Conservation (phyloP, 1,284 basidiomycete genomes). For the Leccinum solheimii region DNA sequence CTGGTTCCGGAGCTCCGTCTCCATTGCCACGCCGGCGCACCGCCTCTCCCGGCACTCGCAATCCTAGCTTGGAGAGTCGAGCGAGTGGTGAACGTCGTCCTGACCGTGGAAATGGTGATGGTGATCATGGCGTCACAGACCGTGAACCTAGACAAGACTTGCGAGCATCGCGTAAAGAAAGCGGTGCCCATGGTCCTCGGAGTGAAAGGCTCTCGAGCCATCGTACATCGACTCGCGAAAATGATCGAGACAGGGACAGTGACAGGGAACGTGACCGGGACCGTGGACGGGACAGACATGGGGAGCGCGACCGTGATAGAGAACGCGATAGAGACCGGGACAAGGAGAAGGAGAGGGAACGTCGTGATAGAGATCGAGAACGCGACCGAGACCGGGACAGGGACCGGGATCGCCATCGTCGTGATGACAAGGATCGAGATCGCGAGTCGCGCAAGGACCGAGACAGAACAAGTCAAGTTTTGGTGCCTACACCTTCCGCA, state of each 20-base stretch:
- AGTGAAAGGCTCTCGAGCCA: conserved; percentile 45
- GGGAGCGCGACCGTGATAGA: conserved; percentile 47
- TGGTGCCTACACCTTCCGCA: conserved; percentile 30
- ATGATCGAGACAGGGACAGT: conserved; percentile 45
- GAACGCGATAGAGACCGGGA: conserved; percentile 43
- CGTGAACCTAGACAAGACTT: conserved; percentile 46
- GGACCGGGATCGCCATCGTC: conserved; percentile 38
- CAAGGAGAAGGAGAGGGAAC: conserved; percentile 41
- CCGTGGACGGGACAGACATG: conserved; percentile 43
- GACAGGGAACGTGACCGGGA: conserved; percentile 50
- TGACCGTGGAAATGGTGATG: conserved; percentile 48
- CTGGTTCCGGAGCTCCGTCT: conserved; percentile 53
- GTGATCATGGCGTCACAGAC: conserved; percentile 45
- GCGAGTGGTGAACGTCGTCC: conserved; percentile 64
- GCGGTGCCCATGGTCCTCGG: conserved; percentile 49
- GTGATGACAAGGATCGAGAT: conserved; percentile 42
- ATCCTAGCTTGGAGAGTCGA: conserved; percentile 70
- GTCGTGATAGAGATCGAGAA: conserved; percentile 44
- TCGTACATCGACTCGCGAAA: conserved; percentile 31
- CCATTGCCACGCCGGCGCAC: conserved; percentile 57
- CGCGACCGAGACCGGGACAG: conserved; percentile 40
- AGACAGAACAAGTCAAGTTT: conserved; percentile 41
- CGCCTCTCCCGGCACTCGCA: conserved; percentile 64
- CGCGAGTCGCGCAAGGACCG: conserved; percentile 52
- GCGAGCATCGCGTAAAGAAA: conserved; percentile 41